phyloP scores from a whole-genome alignment of 441 rosid genomes.

The Populus tomentosa region DNA sequence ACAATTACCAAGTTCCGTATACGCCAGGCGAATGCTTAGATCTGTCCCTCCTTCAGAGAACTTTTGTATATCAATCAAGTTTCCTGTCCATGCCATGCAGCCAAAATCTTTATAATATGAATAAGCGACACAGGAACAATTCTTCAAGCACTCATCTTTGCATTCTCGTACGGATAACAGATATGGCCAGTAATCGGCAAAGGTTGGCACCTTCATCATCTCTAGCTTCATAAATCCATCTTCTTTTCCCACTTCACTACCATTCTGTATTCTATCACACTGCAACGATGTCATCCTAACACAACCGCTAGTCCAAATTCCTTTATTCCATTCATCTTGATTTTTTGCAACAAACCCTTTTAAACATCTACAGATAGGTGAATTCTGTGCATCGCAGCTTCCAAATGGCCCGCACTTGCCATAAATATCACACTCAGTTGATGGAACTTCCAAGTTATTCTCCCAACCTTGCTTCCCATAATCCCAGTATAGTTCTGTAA shows the following conservation, averaged over 20 bases:
- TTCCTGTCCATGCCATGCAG: slow-evolving; percentile 28
- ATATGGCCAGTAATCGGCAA: slow-evolving; percentile 16
- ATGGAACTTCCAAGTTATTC: neutral
- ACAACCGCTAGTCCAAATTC: no score
- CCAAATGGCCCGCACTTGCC: no score
- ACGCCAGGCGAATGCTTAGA: no score
- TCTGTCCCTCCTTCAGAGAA: no score
- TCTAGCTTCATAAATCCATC: slow-evolving; percentile 37
- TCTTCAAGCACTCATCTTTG: neutral
- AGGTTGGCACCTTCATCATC: slow-evolving; percentile 29
- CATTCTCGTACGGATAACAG: slow-evolving; percentile 17
- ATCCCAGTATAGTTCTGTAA: neutral
- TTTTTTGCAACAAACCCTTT: no score
- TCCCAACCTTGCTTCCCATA: slow-evolving; percentile 1
- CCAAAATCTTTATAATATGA: slow-evolving; percentile 12
- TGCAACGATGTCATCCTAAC: neutral
- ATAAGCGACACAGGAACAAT: neutral
- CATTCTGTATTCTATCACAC: slow-evolving; percentile 24
- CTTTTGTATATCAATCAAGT: no score
- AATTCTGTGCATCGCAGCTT: no score
- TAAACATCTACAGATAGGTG: no score
- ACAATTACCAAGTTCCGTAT: no score
- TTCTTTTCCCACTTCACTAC: slow-evolving; percentile 16
- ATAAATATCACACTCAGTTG: no score
- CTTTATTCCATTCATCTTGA: no score